These are phyloP conservation scores for Periglandula ipomoeae DNA, from an alignment of 2,329 filamentous ascomycete genomes.

Conservation along the genomic window DNA sequence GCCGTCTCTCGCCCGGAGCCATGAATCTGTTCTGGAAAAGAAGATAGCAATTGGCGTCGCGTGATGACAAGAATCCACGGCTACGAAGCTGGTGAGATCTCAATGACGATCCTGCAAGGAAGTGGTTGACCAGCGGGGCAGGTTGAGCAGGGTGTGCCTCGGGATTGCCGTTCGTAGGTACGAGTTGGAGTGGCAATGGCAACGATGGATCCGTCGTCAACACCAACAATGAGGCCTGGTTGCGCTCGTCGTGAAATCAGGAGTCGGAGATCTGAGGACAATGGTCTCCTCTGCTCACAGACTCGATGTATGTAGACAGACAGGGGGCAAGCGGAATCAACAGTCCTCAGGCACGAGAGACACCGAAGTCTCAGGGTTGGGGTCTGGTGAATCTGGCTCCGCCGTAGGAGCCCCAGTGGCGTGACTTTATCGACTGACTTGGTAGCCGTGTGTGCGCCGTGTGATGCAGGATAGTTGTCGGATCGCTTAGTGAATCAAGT, in stretches of 20 bases:
- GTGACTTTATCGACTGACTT: constrained; percentile 1
- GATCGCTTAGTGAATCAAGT: background rate
- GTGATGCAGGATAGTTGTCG: background rate
- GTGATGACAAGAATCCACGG: background rate
- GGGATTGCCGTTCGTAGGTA: background rate
- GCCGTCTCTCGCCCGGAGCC: constrained; percentile 17
- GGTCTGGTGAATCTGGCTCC: background rate
- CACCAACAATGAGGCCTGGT: background rate
- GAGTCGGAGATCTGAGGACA: background rate
- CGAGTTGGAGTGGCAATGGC: background rate
- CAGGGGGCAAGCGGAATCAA: background rate
- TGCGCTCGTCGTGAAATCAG: background rate
- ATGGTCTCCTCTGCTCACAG: background rate
- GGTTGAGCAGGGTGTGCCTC: background rate
- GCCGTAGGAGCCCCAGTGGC: constrained; percentile 3
- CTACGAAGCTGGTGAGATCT: background rate
- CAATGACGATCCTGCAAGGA: background rate
- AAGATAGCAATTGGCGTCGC: background rate
- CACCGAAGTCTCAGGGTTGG: background rate
- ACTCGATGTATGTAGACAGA: background rate
- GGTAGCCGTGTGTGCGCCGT: background rate
- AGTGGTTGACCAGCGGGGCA: background rate
- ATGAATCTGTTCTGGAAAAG: background rate
- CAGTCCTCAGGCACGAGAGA: background rate
- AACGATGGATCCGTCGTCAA: background rate